These are phyloP conservation scores for Papiliotrema flavescens DNA, from an alignment of 1,284 basidiomycete genomes.

Conservation along the genomic window DNA sequence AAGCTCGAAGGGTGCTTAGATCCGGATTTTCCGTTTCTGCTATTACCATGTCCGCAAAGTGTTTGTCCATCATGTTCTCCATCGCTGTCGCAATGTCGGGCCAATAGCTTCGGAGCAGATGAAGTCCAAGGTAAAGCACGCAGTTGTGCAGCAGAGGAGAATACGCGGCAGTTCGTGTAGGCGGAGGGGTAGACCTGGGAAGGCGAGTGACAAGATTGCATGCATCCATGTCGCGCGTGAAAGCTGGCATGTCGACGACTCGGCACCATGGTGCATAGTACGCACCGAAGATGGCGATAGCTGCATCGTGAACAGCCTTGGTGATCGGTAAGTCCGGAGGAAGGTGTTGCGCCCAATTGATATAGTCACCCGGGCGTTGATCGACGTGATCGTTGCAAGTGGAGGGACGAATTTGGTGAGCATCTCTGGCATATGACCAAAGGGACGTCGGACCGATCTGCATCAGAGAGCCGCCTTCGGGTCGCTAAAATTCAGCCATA, in stretches of 20 bases:
- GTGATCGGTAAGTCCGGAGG: constrained; percentile 5
- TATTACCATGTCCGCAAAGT: constrained; percentile 13
- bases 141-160: constrained; percentile 22
- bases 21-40: constrained; percentile 14
- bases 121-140: constrained; percentile 16
- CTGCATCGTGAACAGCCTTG: constrained; percentile 10
- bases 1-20: constrained; percentile 17
- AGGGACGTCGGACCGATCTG: constrained; percentile 24
- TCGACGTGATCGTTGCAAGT: background rate
- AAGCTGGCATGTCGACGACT: constrained; percentile 19
- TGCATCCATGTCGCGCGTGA: constrained; percentile 6
- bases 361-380: constrained; percentile 7
- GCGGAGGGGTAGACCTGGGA: background rate
- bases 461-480: constrained; percentile 16
- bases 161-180: constrained; percentile 14
- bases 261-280: constrained; percentile 20
- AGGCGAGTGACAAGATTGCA: constrained; percentile 3
- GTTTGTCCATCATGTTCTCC: constrained; percentile 12
- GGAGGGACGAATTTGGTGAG: background rate
- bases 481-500: constrained; percentile 1
- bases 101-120: constrained; percentile 10
- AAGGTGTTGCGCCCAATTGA: constrained; percentile 13
- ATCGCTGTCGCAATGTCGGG: constrained; percentile 9
- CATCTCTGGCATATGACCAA: constrained; percentile 11
- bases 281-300: constrained; percentile 11